These are phyloP conservation scores for Funneliformis mosseae DNA, from an alignment of 192 early-diverging fungal genomes.

Conservation along the genomic window DNA sequence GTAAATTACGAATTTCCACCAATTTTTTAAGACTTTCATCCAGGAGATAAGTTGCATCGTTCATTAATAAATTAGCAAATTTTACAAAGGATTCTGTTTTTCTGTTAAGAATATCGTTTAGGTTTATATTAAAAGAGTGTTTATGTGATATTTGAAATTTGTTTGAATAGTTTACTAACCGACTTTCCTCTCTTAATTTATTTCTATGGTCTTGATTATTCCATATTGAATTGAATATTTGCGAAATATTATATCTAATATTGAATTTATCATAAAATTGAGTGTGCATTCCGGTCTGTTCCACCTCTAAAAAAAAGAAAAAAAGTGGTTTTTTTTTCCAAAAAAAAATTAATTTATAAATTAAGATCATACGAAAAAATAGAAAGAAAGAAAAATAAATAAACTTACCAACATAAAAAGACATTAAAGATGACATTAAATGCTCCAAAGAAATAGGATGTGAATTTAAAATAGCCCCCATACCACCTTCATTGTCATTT, in stretches of 20 bases:
- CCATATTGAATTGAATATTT: constrained; percentile 87
- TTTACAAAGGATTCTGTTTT: constrained; percentile 80
- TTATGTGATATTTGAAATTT: not conserved
- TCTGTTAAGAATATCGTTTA: constrained; percentile 33
- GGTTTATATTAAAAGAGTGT: not conserved
- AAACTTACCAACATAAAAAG: constrained; percentile 84
- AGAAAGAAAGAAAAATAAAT: not conserved
- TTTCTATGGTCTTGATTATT: constrained; percentile 68
- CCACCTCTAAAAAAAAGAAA: constrained; percentile 73
- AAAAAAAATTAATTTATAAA: not conserved
- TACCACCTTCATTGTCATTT: constrained; percentile 58
- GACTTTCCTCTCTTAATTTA: constrained; percentile 62
- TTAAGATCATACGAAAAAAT: not conserved
- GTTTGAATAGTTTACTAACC: constrained; percentile 41
- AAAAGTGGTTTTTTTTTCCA: too few relatives aligned
- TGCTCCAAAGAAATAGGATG: constrained; percentile 74
- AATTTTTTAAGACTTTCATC: constrained; percentile 92
- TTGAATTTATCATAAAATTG: constrained; percentile 99
- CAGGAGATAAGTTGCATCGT: constrained; percentile 92
- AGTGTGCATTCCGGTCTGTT: constrained; percentile 87
- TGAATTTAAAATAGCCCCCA: constrained; percentile 66
- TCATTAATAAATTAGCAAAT: constrained; percentile 90
- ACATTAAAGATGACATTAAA: constrained; percentile 82
- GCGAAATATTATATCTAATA: constrained; percentile 94
- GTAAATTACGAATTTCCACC: constrained; percentile 78